Base-by-base conservation (phyloP, 208 protist species). In the Wallacemonas collosoma region DNA sequence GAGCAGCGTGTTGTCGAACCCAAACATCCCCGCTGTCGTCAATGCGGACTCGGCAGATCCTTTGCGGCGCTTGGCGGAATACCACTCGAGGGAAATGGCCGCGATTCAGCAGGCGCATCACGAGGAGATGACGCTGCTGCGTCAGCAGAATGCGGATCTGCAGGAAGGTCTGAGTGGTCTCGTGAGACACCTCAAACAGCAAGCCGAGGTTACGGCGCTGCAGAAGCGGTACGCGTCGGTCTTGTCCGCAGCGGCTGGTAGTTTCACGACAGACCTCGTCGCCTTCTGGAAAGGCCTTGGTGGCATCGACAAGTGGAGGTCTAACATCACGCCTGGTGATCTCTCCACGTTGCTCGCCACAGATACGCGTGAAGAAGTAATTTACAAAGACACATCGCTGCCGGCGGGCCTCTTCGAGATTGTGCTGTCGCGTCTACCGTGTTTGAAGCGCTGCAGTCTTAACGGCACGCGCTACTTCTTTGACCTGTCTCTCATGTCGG, bases 401-500 rank as follows among this genome's bases (percentile, higher is more conserved):
- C 56, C 56, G 17, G 56, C 56, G 3, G 56, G 56, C 6, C 43
- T 62, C 56, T 62, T 62, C 56, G 56, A 62, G 26, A 15, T 43
- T 5, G 38, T 62, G 12, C 56, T 62, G 4, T 38, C 56, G 12
- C 56, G 56, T 5, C 56, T 62, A 38, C 56, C 56, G 17, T 62
- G 56, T 15, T 15, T 62, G 56, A 62, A 62, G 56, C 56, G 56
- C 56, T 62, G 56, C 38, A 62, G 56, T 38, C 36, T 62, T 7
- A 62, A 62, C 56, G 56, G 56, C 56, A 62, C 56, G 56, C 56
- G 56, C 56, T 62, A 62, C 56, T 62, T 62, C 56, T 62, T 62
- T 1, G 38, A 62, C 1, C 2, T 62, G 9, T 38, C 56, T 5
- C 8, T 7, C 3, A 36, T 62, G 35, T 11, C 56, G 38, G 6